A percentile compares a stretch with the other conserved stretches of the same genome.
phyloP scores from a whole-genome alignment of 2,329 filamentous ascomycete species.

The Ceratocystis cubensis region DNA sequence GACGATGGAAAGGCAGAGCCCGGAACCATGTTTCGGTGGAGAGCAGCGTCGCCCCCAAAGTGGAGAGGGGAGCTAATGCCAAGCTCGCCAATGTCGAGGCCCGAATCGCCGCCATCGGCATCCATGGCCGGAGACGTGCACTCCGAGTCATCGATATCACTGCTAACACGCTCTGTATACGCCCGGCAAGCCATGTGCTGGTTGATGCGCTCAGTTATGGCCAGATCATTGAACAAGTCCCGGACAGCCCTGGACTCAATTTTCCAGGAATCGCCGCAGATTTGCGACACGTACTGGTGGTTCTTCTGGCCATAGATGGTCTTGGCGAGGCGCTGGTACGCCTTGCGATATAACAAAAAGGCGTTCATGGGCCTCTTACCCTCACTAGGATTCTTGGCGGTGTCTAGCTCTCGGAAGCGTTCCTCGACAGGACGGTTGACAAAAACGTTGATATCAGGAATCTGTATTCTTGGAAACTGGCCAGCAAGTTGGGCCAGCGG shows the following conservation, averaged over 20 bases:
- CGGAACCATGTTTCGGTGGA: too few relatives aligned
- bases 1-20: too few relatives aligned
- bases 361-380: constrained; percentile 92
- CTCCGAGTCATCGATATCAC: constrained; percentile 46
- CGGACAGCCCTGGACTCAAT: constrained; percentile 60
- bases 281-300: constrained; percentile 79
- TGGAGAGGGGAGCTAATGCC: too few relatives aligned
- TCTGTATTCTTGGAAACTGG: constrained; percentile 45
- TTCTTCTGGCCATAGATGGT: constrained; percentile 73
- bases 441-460: constrained; percentile 69
- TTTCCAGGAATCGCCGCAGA: constrained; percentile 76
- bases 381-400: constrained; percentile 57
- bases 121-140: constrained; percentile 76
- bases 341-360: constrained; percentile 94
- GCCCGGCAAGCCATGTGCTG: constrained; percentile 51
- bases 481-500: constrained; percentile 61
- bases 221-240: constrained; percentile 64
- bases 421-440: constrained; percentile 58
- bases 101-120: constrained; percentile 30
- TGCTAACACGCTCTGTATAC: too few relatives aligned
- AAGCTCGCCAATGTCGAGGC: too few relatives aligned
- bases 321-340: constrained; percentile 79
- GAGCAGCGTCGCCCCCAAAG: too few relatives aligned
- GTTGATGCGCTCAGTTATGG: constrained; percentile 68
- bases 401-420: constrained; percentile 54